Base-by-base conservation (phyloP, 768 basidiomycete species). In the Leccinum boreale region DNA sequence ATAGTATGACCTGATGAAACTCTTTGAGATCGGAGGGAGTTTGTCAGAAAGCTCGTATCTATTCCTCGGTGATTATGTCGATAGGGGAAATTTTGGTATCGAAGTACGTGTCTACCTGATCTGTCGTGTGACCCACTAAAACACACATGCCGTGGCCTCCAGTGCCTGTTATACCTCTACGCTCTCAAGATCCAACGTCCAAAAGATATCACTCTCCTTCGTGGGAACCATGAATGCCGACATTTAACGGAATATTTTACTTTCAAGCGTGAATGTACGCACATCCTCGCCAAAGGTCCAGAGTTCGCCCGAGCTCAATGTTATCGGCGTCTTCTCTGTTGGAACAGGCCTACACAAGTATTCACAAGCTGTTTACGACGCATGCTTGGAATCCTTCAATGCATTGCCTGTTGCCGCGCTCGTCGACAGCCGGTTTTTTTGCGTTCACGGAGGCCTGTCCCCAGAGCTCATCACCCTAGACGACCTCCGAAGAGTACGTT, bases 171-270 rank as follows among this genome's bases (percentile, higher is more conserved):
- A 48, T 98, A 96, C 75, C 82, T 98, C 23, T 98, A 94, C 75
- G 79, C 92, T 12, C 83, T 97, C 74, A 98, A 98, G 77, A 85
- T 98, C 47, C 87, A 87, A 79, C 89, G 89, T 65, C 96, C 96
- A 4, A 81, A 81, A 60, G 88, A 87, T 35, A 77, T 98, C 47
- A 84, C 85, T 58, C 80, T 98, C 31, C 80, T 98, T 35, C 86
- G 96, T 50, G 96, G 96, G 9, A 98, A 98, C 71, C 96, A 98
- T 75, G 96, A 98, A 79, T 98, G 96, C 71, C 85, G 89, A 36
- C 95, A 98, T 76, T 78, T 98, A 49, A 98, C 96, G 2, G 94
- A 95, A 74, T 97, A 95, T 72, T 98, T 98, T 69, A 98, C 96
- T 9, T 98, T 98, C 79, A 95, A 94, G 77, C 88, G 92, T 61